Evolutionary conservation across 495 filamentous ascomycete species (phyloP).

Genomic region (Aspergillus ellipticus): DNA sequence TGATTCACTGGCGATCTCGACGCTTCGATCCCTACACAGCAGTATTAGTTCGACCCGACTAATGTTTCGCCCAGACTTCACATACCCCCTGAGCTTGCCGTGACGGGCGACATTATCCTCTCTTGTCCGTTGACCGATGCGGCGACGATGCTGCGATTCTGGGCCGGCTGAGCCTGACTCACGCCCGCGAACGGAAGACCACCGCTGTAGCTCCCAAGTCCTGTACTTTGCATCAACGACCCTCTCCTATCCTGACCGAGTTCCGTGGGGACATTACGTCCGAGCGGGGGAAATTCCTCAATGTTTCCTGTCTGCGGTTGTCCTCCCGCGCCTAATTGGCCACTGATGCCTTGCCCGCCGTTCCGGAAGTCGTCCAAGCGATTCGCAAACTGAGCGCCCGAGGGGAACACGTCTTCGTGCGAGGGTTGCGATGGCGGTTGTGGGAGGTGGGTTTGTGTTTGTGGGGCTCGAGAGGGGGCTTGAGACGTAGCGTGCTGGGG

Average conservation of each 20-base stretch:
- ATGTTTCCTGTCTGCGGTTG: constrained; percentile 67
- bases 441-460: constrained; percentile 49
- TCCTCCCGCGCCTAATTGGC: constrained; percentile 47
- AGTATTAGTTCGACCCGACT: constrained; percentile 15
- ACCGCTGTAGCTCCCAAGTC: constrained; percentile 55
- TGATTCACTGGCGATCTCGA: constrained; percentile 43
- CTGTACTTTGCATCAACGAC: constrained; percentile 61
- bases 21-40: constrained; percentile 31
- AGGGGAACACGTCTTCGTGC: constrained; percentile 53
- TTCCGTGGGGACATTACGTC: constrained; percentile 67
- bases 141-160: constrained; percentile 26
- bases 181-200: constrained; percentile 40
- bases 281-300: constrained; percentile 83
- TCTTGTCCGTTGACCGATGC: constrained; percentile 31
- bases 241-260: constrained; percentile 63
- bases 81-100: constrained; percentile 18
- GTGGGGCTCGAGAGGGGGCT: constrained; percentile 43
- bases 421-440: constrained; percentile 59
- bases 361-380: constrained; percentile 56
- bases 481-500: constrained; percentile 56
- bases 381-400: constrained; percentile 50
- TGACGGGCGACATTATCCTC: constrained; percentile 31
- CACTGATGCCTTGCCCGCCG: constrained; percentile 57
- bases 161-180: constrained; percentile 25
- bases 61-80: not conserved